Conservation (phyloP, 129 eudicot species). For the Chrysanthemum lavandulifolium region DNA sequence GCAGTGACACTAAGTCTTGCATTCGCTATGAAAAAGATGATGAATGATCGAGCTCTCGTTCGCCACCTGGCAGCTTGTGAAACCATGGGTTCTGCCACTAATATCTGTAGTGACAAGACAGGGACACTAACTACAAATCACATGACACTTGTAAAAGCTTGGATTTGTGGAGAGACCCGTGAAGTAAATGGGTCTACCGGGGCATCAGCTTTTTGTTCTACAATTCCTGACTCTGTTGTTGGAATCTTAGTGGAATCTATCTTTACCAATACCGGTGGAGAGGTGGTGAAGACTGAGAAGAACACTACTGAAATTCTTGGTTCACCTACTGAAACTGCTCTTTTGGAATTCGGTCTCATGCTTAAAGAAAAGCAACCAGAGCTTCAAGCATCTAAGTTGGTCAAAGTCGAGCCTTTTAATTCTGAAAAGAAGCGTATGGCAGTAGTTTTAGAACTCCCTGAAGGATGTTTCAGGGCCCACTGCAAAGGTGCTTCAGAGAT, state of each 20-base stretch:
- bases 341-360: conserved; percentile 78
- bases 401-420: conserved; percentile 88
- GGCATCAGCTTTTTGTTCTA: conserved; percentile 28
- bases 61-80: conserved; percentile 97
- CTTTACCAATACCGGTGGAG: conserved; percentile 85
- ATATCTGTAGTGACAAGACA: conserved; percentile 89
- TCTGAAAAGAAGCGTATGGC: conserved; percentile 87
- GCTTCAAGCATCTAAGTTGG: conserved; percentile 46
- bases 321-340: conserved; percentile 85
- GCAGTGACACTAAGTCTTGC: conserved; percentile 95
- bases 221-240: conserved; percentile 54
- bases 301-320: conserved; percentile 72
- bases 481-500: conserved; percentile 94
- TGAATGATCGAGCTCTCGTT: conserved; percentile 94
- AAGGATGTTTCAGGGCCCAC: conserved; percentile 63
- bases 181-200: conserved; percentile 40
- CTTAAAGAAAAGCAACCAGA: conserved; percentile 58
- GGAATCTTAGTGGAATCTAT: conserved; percentile 63
- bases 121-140: conserved; percentile 93
- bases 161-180: conserved; percentile 62
- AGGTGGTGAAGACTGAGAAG: conserved; percentile 60
- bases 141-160: conserved; percentile 86
- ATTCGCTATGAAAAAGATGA: conserved; percentile 97
- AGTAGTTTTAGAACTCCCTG: conserved; percentile 68
- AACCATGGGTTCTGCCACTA: conserved; percentile 96